phyloP scores from a whole-genome alignment of 352 stramenopile species.

The Phytopythium ostracodes region DNA sequence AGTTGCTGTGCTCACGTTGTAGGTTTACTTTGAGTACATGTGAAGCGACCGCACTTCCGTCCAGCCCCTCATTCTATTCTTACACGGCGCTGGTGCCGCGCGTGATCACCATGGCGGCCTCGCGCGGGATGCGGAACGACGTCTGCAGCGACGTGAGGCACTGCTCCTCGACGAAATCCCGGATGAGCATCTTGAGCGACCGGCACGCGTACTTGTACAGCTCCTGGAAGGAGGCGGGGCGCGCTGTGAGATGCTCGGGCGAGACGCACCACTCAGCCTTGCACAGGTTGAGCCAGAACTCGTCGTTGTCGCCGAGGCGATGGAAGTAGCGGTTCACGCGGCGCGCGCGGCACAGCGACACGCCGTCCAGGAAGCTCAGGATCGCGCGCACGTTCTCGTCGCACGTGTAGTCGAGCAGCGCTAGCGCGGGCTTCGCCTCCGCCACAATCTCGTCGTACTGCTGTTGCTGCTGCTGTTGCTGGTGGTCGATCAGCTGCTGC shows the following conservation, averaged over 20 bases:
- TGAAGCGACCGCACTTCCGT: not conserved
- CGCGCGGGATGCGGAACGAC: slow-evolving; percentile 62
- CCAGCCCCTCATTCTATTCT: no score
- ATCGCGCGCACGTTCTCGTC: slow-evolving; percentile 67
- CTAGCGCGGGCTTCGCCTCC: slow-evolving; percentile 10
- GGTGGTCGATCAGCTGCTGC: slow-evolving; percentile 22
- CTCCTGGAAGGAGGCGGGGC: slow-evolving; percentile 59
- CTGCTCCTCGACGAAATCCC: slow-evolving; percentile 78
- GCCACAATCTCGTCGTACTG: not conserved
- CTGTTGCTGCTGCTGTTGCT: slow-evolving; percentile 14
- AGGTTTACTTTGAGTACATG: not conserved
- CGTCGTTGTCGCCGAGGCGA: slow-evolving; percentile 47
- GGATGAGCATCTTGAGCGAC: slow-evolving; percentile 70
- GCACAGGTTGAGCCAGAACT: slow-evolving; percentile 66
- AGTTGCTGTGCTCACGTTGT: not conserved
- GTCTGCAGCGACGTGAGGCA: slow-evolving; percentile 66
- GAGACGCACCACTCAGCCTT: slow-evolving; percentile 70
- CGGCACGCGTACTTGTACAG: slow-evolving; percentile 75
- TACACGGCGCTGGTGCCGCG: slow-evolving; percentile 2
- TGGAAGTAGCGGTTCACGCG: slow-evolving; percentile 58
- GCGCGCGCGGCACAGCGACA: slow-evolving; percentile 51
- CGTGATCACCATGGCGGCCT: slow-evolving; percentile 52
- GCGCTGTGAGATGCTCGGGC: slow-evolving; percentile 54
- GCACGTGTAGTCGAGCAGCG: slow-evolving; percentile 67
- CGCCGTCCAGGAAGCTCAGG: slow-evolving; percentile 64